A percentile compares a stretch with the other conserved stretches of the same genome.
phyloP scores from a whole-genome alignment of 164 flowering plant species.

The Sextonia rubra region DNA sequence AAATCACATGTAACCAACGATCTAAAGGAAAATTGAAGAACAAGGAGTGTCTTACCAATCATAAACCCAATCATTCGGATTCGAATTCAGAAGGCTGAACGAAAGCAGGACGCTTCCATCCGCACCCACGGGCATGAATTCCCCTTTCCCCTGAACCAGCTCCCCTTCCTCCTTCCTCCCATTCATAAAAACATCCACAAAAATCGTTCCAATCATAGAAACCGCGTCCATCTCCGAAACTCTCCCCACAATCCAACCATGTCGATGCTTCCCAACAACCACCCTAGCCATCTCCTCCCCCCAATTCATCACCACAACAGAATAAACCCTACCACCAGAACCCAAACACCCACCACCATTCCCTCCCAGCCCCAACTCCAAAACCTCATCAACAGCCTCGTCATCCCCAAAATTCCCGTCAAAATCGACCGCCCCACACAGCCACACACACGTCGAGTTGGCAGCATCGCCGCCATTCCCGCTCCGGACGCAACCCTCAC shows the following conservation, averaged over 20 bases:
- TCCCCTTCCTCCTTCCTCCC: slow-evolving; percentile 71
- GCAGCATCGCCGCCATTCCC: neutral
- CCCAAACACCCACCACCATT: slow-evolving; percentile 14
- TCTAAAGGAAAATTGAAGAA: neutral
- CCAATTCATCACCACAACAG: slow-evolving; percentile 58
- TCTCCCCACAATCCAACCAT: slow-evolving; percentile 75
- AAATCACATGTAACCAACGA: neutral
- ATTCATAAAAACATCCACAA: slow-evolving; percentile 69
- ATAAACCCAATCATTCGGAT: slow-evolving; percentile 82
- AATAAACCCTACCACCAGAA: slow-evolving; percentile 47
- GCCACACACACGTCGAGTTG: slow-evolving; percentile 31
- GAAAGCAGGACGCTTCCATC: slow-evolving; percentile 89
- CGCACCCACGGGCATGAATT: slow-evolving; percentile 96
- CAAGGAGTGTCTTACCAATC: slow-evolving; percentile 54
- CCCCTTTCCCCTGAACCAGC: slow-evolving; percentile 38
- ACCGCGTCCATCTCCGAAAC: slow-evolving; percentile 32
- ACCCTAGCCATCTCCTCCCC: slow-evolving; percentile 37
- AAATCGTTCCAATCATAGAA: slow-evolving; percentile 43
- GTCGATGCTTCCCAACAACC: slow-evolving; percentile 83
- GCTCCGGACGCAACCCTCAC: slow-evolving; percentile 26
- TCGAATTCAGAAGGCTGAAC: slow-evolving; percentile 77
- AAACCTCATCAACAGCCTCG: slow-evolving; percentile 48
- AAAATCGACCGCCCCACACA: slow-evolving; percentile 42
- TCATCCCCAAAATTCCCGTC: slow-evolving; percentile 27
- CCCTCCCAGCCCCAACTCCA: slow-evolving; percentile 30